Evolutionary conservation across 495 filamentous ascomycete species (phyloP).

Genomic region (Chaetomidium leptoderma): DNA sequence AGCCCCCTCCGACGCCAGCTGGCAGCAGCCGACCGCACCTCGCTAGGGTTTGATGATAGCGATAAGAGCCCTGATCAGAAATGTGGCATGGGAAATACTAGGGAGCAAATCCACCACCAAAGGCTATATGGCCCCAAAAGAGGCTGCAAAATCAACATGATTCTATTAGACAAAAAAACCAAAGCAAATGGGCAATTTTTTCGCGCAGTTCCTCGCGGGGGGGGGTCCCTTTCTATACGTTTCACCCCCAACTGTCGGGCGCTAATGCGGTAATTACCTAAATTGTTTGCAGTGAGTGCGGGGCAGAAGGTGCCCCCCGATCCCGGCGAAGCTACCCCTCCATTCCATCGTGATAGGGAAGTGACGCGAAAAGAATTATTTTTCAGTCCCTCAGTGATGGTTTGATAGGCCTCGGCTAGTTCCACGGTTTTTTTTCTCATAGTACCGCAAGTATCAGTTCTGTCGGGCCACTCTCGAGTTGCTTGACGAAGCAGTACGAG

Average conservation of each 20-base stretch:
- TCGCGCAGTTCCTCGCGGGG: conserved; percentile 1
- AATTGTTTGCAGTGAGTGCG: conserved; percentile 3
- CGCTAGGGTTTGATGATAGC: background rate
- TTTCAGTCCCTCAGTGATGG: conserved; percentile 12
- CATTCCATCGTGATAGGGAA: conserved; percentile 8
- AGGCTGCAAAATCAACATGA: background rate
- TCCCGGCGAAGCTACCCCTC: conserved; percentile 20
- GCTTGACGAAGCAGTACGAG: background rate
- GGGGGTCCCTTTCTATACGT: background rate
- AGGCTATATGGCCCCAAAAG: background rate
- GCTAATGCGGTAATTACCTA: conserved; percentile 17
- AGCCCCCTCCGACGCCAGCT: background rate
- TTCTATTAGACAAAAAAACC: too few relatives aligned
- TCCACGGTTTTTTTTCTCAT: background rate
- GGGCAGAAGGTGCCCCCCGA: conserved; percentile 13
- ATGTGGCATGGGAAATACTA: background rate
- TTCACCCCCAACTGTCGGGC: background rate
- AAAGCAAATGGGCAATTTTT: background rate
- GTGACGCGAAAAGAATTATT: conserved; percentile 5
- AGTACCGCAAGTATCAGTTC: background rate
- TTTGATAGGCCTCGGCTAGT: background rate
- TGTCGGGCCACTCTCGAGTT: background rate
- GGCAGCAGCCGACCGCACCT: background rate
- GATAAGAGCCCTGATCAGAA: background rate
- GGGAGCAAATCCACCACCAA: background rate